These are phyloP conservation scores for Aspergillus fischeri DNA, from an alignment of 2,329 filamentous ascomycete species.

Conservation along the genomic window DNA sequence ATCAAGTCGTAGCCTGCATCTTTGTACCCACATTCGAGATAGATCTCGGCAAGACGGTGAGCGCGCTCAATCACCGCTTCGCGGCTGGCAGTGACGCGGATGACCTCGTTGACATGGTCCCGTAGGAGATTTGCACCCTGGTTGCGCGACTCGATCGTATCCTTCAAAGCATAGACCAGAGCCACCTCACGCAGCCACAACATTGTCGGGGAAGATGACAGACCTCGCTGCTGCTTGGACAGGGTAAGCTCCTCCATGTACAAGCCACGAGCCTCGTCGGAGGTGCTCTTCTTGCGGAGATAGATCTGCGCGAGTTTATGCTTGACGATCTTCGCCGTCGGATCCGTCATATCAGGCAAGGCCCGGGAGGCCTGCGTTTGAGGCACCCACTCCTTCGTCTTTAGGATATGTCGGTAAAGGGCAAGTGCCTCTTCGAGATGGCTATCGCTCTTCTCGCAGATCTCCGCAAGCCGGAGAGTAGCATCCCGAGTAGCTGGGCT, in stretches of 20 bases:
- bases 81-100: conserved; percentile 38
- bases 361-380: conserved; percentile 25
- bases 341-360: conserved; percentile 32
- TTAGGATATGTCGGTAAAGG: conserved; percentile 47
- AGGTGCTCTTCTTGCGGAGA: conserved; percentile 36
- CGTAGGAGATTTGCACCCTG: conserved; percentile 40
- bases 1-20: conserved; percentile 41
- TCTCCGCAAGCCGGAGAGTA: conserved; percentile 39
- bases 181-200: conserved; percentile 43
- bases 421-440: conserved; percentile 44
- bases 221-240: conserved; percentile 42
- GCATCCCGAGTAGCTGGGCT: conserved; percentile 36
- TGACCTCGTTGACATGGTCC: conserved; percentile 39
- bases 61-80: conserved; percentile 45
- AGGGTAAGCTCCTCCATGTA: conserved; percentile 43
- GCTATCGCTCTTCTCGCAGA: conserved; percentile 44
- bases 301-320: conserved; percentile 50
- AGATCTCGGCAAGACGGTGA: conserved; percentile 44
- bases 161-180: conserved; percentile 39
- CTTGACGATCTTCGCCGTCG: conserved; percentile 45
- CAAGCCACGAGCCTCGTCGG: conserved; percentile 36
- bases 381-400: conserved; percentile 34
- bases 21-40: conserved; percentile 41
- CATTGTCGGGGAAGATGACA: conserved; percentile 46
- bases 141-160: conserved; percentile 35